phyloP scores from a whole-genome alignment of 164 flowering plant genomes.

The Warburgia ugandensis region DNA sequence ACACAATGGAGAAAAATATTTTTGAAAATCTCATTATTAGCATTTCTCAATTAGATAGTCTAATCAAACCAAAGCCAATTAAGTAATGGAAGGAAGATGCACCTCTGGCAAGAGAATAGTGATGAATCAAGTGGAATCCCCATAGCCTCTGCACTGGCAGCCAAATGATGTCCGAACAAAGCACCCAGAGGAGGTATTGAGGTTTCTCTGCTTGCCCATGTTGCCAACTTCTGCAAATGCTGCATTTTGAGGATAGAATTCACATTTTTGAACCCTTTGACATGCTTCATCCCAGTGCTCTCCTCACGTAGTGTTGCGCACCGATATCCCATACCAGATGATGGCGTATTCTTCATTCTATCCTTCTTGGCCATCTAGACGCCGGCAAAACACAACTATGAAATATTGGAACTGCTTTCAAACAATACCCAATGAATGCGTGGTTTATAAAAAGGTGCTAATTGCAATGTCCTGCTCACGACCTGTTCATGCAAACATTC shows the following conservation, averaged over 20 bases:
- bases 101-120: conserved; percentile 56
- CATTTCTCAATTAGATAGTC: too few species aligned
- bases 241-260: conserved; percentile 39
- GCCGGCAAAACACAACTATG: background rate
- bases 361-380: conserved; percentile 18
- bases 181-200: conserved; percentile 52
- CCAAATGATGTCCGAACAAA: conserved; percentile 47
- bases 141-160: conserved; percentile 30
- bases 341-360: conserved; percentile 7
- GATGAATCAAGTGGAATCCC: conserved; percentile 44
- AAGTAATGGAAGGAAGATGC: background rate
- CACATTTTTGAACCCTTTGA: conserved; percentile 14
- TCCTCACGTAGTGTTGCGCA: conserved; percentile 25
- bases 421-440: too few species aligned
- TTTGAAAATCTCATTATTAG: too few species aligned
- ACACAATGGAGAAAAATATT: too few species aligned
- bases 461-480: too few species aligned
- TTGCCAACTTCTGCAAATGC: conserved; percentile 52
- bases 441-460: too few species aligned
- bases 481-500: too few species aligned
- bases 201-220: conserved; percentile 50
- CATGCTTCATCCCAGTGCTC: conserved; percentile 22
- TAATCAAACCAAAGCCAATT: background rate
- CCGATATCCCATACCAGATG: conserved; percentile 10
- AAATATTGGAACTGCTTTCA: too few species aligned